Conservation (phyloP, 331 rosid species). For the Prunus yedoensis region DNA sequence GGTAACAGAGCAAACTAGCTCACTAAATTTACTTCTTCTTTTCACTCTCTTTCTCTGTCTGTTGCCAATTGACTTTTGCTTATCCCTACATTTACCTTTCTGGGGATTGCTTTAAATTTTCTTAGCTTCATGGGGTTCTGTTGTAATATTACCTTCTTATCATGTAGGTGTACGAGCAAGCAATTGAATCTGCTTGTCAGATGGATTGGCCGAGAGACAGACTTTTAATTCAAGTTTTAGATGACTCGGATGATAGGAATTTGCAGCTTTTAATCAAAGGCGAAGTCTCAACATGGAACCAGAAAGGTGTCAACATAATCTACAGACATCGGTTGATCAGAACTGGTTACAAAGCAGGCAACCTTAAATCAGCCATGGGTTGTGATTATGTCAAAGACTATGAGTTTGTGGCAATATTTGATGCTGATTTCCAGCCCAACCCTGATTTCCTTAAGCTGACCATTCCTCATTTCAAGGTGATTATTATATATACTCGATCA, state of each 20-base stretch:
- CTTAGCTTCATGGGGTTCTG: too few relatives aligned
- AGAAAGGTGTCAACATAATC: constrained; percentile 78
- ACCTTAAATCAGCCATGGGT: constrained; percentile 93
- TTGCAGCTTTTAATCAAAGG: constrained; percentile 74
- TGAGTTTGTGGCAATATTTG: constrained; percentile 88
- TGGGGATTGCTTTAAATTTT: too few relatives aligned
- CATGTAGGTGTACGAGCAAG: constrained; percentile 76
- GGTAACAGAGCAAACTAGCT: constrained; percentile 47
- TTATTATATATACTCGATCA: too few relatives aligned
- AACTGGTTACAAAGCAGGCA: constrained; percentile 97
- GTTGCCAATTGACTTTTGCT: background rate
- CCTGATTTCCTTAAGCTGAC: constrained; percentile 87
- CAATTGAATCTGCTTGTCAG: constrained; percentile 88
- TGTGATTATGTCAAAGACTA: constrained; percentile 87
- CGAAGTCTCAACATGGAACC: constrained; percentile 72
- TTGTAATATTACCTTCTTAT: background rate
- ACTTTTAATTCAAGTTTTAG: constrained; percentile 81
- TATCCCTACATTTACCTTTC: too few relatives aligned
- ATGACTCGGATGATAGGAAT: constrained; percentile 76
- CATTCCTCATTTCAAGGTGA: constrained; percentile 85
- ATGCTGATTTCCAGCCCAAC: constrained; percentile 95
- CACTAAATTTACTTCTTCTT: background rate
- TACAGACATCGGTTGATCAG: constrained; percentile 89
- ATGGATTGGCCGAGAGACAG: constrained; percentile 94
- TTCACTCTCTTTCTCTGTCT: background rate